Conservation (phyloP, 148 eudicot genomes). For the Polygonum maritimum region DNA sequence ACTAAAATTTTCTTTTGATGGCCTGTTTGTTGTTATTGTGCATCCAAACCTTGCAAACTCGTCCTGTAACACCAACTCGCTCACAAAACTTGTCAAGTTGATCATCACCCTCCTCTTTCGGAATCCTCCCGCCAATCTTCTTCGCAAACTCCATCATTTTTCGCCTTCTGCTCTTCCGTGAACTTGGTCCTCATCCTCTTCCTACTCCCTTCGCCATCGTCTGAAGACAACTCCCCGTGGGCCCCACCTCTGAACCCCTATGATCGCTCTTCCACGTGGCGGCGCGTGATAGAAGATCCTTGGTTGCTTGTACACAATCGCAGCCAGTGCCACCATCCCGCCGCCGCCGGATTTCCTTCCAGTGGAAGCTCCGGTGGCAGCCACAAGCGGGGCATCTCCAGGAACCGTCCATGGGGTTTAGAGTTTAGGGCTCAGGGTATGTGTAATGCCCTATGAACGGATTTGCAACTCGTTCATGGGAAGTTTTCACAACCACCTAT, state of each 20-base stretch:
- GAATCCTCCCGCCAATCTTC: constrained; percentile 28
- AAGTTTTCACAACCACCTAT: too few species aligned
- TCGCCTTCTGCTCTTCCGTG: constrained; percentile 24
- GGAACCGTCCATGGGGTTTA: not conserved
- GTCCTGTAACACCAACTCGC: constrained; percentile 21
- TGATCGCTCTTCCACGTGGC: constrained; percentile 1
- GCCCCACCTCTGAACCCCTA: constrained; percentile 44
- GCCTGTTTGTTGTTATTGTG: constrained; percentile 31
- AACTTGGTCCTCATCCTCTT: constrained; percentile 35
- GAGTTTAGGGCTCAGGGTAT: too few species aligned
- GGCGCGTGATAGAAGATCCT: not conserved
- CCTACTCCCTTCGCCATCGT: constrained; percentile 21
- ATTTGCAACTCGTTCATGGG: too few species aligned
- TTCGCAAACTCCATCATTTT: constrained; percentile 27
- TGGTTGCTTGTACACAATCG: not conserved
- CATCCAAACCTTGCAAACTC: constrained; percentile 38
- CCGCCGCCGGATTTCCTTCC: constrained; percentile 25
- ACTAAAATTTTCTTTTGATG: not conserved
- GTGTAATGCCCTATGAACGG: too few species aligned
- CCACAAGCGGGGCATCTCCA: constrained; percentile 73
- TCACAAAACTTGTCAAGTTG: constrained; percentile 18
- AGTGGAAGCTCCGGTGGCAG: constrained; percentile 76
- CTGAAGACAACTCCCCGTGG: constrained; percentile 35
- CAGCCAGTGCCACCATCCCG: constrained; percentile 10
- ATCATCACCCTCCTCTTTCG: constrained; percentile 13